These are phyloP conservation scores for Xylariaceae sp. DNA, from an alignment of 2,329 filamentous ascomycete species.

Conservation along the genomic window DNA sequence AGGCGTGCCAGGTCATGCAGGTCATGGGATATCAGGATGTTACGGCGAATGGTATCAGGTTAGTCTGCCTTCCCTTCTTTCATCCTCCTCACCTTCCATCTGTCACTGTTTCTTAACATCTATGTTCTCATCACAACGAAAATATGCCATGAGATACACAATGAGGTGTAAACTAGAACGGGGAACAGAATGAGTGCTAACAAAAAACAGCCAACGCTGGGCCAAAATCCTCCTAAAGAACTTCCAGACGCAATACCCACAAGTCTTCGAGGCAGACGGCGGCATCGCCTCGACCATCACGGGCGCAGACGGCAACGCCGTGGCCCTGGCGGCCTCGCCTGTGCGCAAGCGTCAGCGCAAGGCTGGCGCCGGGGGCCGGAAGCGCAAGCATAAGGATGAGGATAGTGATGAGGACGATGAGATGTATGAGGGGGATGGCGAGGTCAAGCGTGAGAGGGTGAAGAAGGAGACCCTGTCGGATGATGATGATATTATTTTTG, in stretches of 20 bases:
- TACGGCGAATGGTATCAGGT: conserved; percentile 10
- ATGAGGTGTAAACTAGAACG: too few species aligned
- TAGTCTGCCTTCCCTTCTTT: too few species aligned
- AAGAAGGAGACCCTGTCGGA: not conserved
- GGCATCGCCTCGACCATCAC: not conserved
- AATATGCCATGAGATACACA: not conserved
- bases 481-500: not conserved
- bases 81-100: too few species aligned
- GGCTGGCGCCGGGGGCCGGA: not conserved
- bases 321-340: not conserved
- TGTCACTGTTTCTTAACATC: too few species aligned
- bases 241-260: not conserved
- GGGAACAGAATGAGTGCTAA: not conserved
- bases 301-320: not conserved
- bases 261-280: not conserved
- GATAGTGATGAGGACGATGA: not conserved
- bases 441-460: not conserved
- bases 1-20: not conserved
- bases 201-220: conserved; percentile 9
- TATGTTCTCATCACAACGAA: not conserved
- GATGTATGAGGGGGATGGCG: not conserved
- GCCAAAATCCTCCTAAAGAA: conserved; percentile 9
- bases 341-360: not conserved
- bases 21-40: conserved; percentile 1
- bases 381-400: not conserved